These are phyloP conservation scores for Pholiota microspora DNA, from an alignment of 768 basidiomycete genomes.

Conservation along the genomic window DNA sequence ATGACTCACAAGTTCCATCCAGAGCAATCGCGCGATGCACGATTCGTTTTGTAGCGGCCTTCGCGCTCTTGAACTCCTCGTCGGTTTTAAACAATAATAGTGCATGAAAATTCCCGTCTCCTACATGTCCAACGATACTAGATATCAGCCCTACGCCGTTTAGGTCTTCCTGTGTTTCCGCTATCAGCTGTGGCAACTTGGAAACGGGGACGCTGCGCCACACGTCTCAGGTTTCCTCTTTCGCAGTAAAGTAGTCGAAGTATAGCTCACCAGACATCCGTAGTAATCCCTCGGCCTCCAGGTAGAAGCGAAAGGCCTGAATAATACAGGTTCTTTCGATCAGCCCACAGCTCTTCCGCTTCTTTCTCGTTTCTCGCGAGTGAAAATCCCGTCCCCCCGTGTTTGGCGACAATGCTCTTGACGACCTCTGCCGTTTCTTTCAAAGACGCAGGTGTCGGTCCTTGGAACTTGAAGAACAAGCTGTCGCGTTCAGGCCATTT, in stretches of 20 bases:
- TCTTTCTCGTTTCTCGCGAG: conserved; percentile 64
- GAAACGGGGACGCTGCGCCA: conserved; percentile 55
- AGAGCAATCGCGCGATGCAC: conserved; percentile 65
- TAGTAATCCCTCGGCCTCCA: conserved; percentile 60
- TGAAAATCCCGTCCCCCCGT: conserved; percentile 68
- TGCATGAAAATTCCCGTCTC: conserved; percentile 59
- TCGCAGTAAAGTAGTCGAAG: background rate
- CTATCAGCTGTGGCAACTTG: conserved; percentile 59
- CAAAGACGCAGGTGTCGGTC: conserved; percentile 54
- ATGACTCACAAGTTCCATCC: conserved; percentile 66
- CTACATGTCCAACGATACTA: conserved; percentile 74
- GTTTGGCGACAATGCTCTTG: conserved; percentile 52
- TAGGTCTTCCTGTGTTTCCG: conserved; percentile 73
- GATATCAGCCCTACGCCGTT: conserved; percentile 51
- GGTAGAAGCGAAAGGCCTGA: conserved; percentile 54
- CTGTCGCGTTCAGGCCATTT: conserved; percentile 64
- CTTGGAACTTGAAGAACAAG: conserved; percentile 89
- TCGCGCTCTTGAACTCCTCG: conserved; percentile 42
- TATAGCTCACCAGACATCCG: conserved; percentile 66
- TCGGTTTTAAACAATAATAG: conserved; percentile 61
- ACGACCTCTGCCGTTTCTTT: conserved; percentile 58
- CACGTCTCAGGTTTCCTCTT: background rate
- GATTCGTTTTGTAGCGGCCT: conserved; percentile 54
- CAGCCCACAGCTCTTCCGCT: conserved; percentile 71
- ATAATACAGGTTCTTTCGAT: conserved; percentile 65